Evolutionary conservation across 768 basidiomycete genomes (phyloP), one percentile per base, ranked within the genome.

Genomic region (Heimioporus sp.): DNA sequence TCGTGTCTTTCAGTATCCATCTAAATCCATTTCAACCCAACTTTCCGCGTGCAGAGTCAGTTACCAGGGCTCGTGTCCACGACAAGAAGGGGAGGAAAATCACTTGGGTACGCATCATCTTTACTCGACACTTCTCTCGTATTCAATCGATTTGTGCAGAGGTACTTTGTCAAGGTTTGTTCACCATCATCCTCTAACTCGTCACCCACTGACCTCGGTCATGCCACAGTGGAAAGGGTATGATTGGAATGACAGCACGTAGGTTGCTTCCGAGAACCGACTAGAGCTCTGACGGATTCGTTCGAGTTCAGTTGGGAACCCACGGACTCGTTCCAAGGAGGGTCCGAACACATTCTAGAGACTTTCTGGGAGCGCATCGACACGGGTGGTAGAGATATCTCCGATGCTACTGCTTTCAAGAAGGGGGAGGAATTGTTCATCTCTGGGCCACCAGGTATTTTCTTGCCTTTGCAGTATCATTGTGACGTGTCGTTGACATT

Each of bases 271-370:
- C 50, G 30, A 49, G 48, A 42, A 21, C 24, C 28, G 21, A 13
- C 21, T 21, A 34, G 19, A 16, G 13, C 48, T 24, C 47, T 56
- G 9, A 53, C 40, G 19, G 47, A 59, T 51, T 19, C n/a, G n/a
- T 43, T 36, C 41, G 50, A 32, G 17, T 40, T 35, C 48, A 88
- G 86, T 10, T 88, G 86, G 86, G 87, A 89, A 57, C 86, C 87
- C 10, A 64, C 70, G 9, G 72, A 79, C 46, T 85, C 83, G 10
- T 87, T 89, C 53, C 64, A 62, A 15, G 77, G 66, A 8, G 76
- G 73, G 10, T 85, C 85, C 0, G 79, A 83, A 56, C 73, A 82
- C 45, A 72, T 87, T 15, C 35, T 77, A 10, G 60, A 67, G 15
- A 28, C 54, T 2, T 76, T 76, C 44, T 76, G 75, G 75, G 54